A percentile compares a stretch with the other conserved stretches of the same genome.
These are phyloP conservation scores for Erythrobasidium yunnanense DNA, from an alignment of 768 basidiomycete genomes.

Conservation along the genomic window DNA sequence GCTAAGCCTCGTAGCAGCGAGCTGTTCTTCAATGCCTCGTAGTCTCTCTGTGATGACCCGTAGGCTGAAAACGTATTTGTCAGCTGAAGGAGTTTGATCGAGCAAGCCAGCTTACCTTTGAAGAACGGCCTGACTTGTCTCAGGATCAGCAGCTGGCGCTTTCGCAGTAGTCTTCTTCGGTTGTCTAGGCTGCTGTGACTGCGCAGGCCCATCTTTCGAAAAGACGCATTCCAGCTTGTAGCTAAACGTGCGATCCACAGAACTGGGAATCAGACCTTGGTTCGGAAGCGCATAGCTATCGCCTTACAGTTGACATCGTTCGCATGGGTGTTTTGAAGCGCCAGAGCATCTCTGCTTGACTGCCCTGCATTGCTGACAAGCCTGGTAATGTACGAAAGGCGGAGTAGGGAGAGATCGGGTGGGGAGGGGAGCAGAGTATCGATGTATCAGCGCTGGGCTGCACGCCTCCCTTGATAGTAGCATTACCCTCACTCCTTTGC, in stretches of 20 bases:
- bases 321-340: slow-evolving; percentile 21
- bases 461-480: background rate
- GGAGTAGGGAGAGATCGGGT: background rate
- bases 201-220: slow-evolving; percentile 6
- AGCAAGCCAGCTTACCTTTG: slow-evolving; percentile 25
- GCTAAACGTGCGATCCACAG: background rate
- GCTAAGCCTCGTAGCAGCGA: background rate
- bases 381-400: background rate
- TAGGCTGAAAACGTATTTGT: too few relatives aligned
- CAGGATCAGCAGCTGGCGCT: slow-evolving; percentile 7
- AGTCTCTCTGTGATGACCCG: slow-evolving; percentile 23
- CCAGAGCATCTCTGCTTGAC: slow-evolving; percentile 24
- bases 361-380: slow-evolving; percentile 24
- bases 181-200: background rate
- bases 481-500: slow-evolving; percentile 13
- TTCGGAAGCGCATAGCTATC: background rate
- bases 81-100: too few relatives aligned
- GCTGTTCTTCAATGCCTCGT: slow-evolving; percentile 5
- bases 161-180: slow-evolving; percentile 4
- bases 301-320: slow-evolving; percentile 22
- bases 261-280: background rate
- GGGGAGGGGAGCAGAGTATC: background rate
- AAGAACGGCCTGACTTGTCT: slow-evolving; percentile 9
- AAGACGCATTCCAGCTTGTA: slow-evolving; percentile 26
- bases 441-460: background rate